phyloP scores from a whole-genome alignment of 116 monocot species.

The Cymodocea nodosa region DNA sequence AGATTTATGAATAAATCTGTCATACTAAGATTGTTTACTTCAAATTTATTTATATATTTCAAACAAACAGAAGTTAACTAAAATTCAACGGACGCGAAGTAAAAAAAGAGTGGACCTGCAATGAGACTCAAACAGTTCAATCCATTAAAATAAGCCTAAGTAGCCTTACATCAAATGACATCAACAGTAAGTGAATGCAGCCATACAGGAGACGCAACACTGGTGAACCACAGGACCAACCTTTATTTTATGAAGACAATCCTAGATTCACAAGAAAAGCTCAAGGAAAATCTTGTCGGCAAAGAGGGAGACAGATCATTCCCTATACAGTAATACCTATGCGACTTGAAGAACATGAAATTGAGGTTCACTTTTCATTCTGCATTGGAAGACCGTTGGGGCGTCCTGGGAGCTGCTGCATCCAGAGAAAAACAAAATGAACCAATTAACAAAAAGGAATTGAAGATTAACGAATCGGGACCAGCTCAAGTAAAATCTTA shows the following conservation, averaged over 20 bases:
- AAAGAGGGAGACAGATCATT: neutral
- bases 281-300: neutral
- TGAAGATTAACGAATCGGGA: neutral
- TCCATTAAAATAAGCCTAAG: neutral
- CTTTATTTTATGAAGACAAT: too few species aligned
- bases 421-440: neutral
- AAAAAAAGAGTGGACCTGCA: neutral
- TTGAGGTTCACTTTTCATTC: neutral
- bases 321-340: neutral
- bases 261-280: too few species aligned
- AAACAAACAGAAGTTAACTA: too few species aligned
- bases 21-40: too few species aligned
- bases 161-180: too few species aligned
- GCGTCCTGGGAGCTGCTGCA: slow-evolving; percentile 3
- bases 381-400: neutral
- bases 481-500: neutral
- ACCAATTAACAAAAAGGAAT: neutral
- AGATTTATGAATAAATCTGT: too few species aligned
- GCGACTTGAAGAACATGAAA: neutral
- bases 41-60: too few species aligned
- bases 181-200: too few species aligned
- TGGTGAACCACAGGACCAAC: too few species aligned
- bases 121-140: neutral
- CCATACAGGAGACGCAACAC: too few species aligned
- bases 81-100: too few species aligned